These are phyloP conservation scores for Cladosporium sp. DNA, from an alignment of 2,329 filamentous ascomycete species.

Conservation along the genomic window DNA sequence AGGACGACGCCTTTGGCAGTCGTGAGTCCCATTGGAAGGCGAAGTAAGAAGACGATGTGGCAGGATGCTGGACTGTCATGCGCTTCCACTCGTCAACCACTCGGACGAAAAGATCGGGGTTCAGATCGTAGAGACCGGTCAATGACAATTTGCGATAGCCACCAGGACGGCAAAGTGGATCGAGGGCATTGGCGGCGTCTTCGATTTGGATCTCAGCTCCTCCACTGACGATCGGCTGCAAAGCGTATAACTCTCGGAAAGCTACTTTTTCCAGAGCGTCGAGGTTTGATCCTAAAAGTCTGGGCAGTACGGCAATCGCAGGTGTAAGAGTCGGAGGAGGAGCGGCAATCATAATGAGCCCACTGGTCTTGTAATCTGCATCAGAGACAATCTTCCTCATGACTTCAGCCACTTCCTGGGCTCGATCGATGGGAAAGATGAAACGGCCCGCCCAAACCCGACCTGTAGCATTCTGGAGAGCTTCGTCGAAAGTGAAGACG, in stretches of 20 bases:
- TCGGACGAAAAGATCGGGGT: neutral
- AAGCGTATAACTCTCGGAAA: slow-evolving; percentile 23
- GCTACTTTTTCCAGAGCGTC: slow-evolving; percentile 10
- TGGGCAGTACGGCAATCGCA: neutral
- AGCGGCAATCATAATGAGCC: slow-evolving; percentile 26
- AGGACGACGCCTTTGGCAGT: neutral
- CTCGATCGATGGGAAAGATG: slow-evolving; percentile 27
- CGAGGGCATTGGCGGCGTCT: slow-evolving; percentile 22
- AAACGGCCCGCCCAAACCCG: slow-evolving; percentile 27
- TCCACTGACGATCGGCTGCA: slow-evolving; percentile 20
- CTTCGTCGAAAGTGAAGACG: slow-evolving; percentile 10
- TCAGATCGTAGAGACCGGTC: slow-evolving; percentile 22
- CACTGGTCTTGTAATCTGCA: slow-evolving; percentile 19
- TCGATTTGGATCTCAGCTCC: slow-evolving; percentile 23
- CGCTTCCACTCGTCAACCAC: slow-evolving; percentile 1
- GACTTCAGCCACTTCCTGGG: slow-evolving; percentile 23
- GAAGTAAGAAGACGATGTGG: neutral
- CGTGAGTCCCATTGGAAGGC: slow-evolving; percentile 14
- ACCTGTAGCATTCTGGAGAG: slow-evolving; percentile 22
- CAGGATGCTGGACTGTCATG: neutral
- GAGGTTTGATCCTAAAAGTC: slow-evolving; percentile 8
- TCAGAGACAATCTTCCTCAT: slow-evolving; percentile 20
- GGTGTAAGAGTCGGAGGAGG: slow-evolving; percentile 25
- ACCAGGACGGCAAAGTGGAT: slow-evolving; percentile 20
- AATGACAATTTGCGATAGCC: slow-evolving; percentile 26